These are phyloP conservation scores for Prunus padus DNA, from an alignment of 306 rosid genomes.

Conservation along the genomic window DNA sequence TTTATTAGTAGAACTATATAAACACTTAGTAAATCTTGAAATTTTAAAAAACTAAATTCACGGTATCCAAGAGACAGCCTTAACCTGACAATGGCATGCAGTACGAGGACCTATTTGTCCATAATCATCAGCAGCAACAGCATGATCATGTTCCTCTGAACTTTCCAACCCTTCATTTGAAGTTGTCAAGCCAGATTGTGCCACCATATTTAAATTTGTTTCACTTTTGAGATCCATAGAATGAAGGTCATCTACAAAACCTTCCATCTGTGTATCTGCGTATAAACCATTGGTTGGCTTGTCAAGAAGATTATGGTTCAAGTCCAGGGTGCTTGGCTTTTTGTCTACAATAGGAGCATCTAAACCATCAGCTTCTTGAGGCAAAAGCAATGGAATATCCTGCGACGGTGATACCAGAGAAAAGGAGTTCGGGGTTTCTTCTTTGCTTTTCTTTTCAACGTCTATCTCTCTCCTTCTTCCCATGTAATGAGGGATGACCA, in stretches of 20 bases:
- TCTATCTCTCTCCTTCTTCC: constrained; percentile 36
- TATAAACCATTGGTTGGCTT: constrained; percentile 34
- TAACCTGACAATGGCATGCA: constrained; percentile 43
- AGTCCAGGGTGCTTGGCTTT: constrained; percentile 14
- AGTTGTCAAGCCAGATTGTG: constrained; percentile 23
- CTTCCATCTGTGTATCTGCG: constrained; percentile 34
- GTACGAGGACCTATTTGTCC: constrained; percentile 36
- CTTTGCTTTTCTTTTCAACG: constrained; percentile 21
- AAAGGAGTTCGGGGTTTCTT: constrained; percentile 28
- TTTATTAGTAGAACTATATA: not conserved
- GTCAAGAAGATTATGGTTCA: constrained; percentile 30
- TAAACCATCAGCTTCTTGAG: constrained; percentile 38
- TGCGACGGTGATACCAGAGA: constrained; percentile 29
- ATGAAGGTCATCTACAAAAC: constrained; percentile 39
- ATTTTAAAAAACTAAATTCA: not conserved
- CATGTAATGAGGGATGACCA: constrained; percentile 53
- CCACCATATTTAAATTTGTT: constrained; percentile 8
- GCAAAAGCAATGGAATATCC: constrained; percentile 50
- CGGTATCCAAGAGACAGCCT: not conserved
- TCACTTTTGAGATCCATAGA: constrained; percentile 34
- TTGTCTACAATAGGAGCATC: constrained; percentile 30
- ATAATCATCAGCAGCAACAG: constrained; percentile 10
- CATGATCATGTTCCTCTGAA: constrained; percentile 12
- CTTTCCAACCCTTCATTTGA: constrained; percentile 28
- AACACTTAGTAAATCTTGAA: not conserved